Evolutionary conservation across 176 grass and related monocot genomes (phyloP).

Genomic region (Miscanthus lutarioriparius): DNA sequence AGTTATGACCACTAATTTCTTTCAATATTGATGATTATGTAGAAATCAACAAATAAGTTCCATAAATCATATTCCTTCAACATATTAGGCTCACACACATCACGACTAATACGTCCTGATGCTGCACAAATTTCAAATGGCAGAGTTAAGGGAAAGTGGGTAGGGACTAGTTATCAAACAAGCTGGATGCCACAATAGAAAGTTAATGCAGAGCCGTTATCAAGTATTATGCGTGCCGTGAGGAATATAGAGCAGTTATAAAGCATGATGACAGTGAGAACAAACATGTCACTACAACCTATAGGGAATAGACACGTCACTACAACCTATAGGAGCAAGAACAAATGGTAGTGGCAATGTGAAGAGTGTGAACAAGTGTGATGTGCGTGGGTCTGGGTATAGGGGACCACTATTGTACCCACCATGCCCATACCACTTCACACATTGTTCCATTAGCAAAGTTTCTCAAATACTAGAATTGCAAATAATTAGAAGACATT

Average conservation of each 20-base stretch:
- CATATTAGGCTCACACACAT: too few species aligned
- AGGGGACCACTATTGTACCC: neutral
- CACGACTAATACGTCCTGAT: neutral
- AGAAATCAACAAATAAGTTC: neutral
- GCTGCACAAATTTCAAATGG: neutral
- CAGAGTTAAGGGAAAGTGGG: neutral
- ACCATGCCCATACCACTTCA: neutral
- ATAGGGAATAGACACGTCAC: too few species aligned
- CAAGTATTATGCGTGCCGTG: neutral
- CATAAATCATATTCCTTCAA: neutral
- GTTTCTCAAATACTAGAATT: neutral
- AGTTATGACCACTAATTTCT: too few species aligned
- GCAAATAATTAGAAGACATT: neutral
- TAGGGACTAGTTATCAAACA: neutral
- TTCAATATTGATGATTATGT: neutral
- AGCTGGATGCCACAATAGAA: neutral
- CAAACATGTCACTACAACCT: neutral
- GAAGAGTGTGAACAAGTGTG: neutral
- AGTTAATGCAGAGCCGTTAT: neutral
- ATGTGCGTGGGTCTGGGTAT: too few species aligned
- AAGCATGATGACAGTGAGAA: neutral
- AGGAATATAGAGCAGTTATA: neutral
- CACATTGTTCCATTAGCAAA: neutral
- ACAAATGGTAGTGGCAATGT: neutral
- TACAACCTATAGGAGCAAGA: too few species aligned